Percentiles rank a stretch among this genome's conserved stretches.
phyloP scores from a whole-genome alignment of 1,284 basidiomycete genomes.

The Puccinia triticina region DNA sequence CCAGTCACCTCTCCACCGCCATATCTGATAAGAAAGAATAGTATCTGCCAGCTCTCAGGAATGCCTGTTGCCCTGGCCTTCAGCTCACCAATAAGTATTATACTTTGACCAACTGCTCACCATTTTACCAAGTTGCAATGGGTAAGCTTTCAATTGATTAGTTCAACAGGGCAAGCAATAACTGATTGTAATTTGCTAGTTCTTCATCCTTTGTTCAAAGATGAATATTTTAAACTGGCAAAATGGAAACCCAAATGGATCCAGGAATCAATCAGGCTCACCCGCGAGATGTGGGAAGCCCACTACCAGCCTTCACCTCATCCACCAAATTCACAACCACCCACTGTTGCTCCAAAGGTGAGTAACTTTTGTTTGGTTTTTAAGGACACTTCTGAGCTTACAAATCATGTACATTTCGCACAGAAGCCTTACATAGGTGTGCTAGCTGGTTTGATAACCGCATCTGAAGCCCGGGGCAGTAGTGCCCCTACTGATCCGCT shows the following conservation, averaged over 20 bases:
- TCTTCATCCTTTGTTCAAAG: background rate
- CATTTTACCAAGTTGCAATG: background rate
- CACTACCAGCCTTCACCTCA: no score
- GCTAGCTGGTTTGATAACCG: no score
- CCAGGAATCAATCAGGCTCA: background rate
- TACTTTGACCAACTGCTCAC: background rate
- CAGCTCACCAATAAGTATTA: slow-evolving; percentile 8
- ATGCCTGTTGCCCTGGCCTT: background rate
- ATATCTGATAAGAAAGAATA: background rate
- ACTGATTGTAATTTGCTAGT: background rate
- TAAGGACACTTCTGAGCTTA: no score
- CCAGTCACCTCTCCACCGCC: background rate
- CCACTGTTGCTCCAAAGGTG: no score
- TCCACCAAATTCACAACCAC: no score
- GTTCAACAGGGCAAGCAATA: background rate
- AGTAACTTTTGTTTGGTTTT: no score
- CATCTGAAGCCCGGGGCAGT: no score
- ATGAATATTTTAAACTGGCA: background rate
- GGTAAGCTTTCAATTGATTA: background rate
- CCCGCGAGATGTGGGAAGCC: background rate
- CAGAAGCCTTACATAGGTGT: no score
- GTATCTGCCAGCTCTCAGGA: background rate
- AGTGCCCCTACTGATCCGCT: no score
- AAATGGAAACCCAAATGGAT: background rate
- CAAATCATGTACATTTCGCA: no score